Base-by-base conservation (phyloP, 2,329 filamentous ascomycete species). In the Penicillium sp. region DNA sequence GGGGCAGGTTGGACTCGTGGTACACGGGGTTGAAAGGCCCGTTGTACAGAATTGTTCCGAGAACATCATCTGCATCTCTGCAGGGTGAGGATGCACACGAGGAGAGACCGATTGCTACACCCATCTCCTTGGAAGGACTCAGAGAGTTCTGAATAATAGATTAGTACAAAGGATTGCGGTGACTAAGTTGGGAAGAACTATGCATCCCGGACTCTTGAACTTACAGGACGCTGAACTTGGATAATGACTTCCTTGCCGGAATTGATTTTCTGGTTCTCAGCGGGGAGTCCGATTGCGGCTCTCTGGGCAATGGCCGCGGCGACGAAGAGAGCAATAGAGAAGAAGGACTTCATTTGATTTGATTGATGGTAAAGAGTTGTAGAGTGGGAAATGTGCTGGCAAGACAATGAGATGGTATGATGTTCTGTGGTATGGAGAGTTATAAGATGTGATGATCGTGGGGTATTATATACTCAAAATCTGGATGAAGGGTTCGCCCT, bases 201-300 rank as follows among this genome's bases (percentile, higher is more conserved):
- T 34, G 29, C 16, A 48, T 16, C 21, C 5, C 4, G 4, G 6
- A 29, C 1, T 16, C 13, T 44, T 2, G n/a, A 31, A 62, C 67
- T 19, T 63, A 72, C 70, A 21, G 68, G 65, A 38, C 67, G 68
- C 44, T 70, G 68, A 3, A 73, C 58, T 51, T 72, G 70, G 3
- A 73, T 60, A 15, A 57, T 57, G n/a, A 68, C 23, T 1, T 68
- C 46, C 5, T 50, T 48, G 3, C 68, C 70, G 2, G 65, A 54
- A 16, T 50, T n/a, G 9, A 72, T 48, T 5, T 53, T 46, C 29
- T 64, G 39, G 11, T 58, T 65, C 19, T 53, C 53, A 2, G 27
- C n/a, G 3, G 70, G 69, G 3, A 69, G 56, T n/a, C 64, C 63
- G 38, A 73, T 65, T 0, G 25, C 4, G n/a, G 61, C 69, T 9